Conservation (phyloP, 805 yeast genomes). For the Dipodascopsis tothii region DNA sequence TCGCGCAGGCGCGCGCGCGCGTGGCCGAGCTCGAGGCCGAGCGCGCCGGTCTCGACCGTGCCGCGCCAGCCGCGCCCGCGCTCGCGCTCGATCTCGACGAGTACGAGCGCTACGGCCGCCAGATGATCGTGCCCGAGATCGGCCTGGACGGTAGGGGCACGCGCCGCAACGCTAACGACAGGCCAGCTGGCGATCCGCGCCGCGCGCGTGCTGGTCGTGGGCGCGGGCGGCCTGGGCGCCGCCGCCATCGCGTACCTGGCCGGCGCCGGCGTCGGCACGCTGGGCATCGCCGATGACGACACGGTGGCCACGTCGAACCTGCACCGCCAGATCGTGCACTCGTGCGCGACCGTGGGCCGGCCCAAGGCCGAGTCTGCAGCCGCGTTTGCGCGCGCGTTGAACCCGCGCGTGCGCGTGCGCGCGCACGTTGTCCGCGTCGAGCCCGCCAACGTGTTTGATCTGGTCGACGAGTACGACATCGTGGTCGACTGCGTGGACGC, state of each 20-base stretch:
- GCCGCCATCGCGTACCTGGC: constrained; percentile 79
- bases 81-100: constrained; percentile 44
- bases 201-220: constrained; percentile 65
- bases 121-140: constrained; percentile 82
- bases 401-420: constrained; percentile 56
- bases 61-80: background rate
- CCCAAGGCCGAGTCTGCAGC: constrained; percentile 73
- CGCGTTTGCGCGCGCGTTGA: constrained; percentile 34
- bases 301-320: constrained; percentile 74
- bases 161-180: constrained; percentile 9
- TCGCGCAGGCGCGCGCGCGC: background rate
- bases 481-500: constrained; percentile 92
- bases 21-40: background rate
- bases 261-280: constrained; percentile 74
- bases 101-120: constrained; percentile 81
- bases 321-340: constrained; percentile 83
- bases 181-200: constrained; percentile 55
- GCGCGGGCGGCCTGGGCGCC: constrained; percentile 96
- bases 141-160: constrained; percentile 36
- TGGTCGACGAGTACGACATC: constrained; percentile 60
- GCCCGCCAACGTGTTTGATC: constrained; percentile 52
- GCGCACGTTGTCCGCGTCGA: constrained; percentile 46
- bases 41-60: constrained; percentile 65
- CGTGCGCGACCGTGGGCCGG: constrained; percentile 56
- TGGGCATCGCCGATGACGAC: constrained; percentile 87